Base-by-base conservation (phyloP, 768 basidiomycete species). In the Tremella yokohamensis region DNA sequence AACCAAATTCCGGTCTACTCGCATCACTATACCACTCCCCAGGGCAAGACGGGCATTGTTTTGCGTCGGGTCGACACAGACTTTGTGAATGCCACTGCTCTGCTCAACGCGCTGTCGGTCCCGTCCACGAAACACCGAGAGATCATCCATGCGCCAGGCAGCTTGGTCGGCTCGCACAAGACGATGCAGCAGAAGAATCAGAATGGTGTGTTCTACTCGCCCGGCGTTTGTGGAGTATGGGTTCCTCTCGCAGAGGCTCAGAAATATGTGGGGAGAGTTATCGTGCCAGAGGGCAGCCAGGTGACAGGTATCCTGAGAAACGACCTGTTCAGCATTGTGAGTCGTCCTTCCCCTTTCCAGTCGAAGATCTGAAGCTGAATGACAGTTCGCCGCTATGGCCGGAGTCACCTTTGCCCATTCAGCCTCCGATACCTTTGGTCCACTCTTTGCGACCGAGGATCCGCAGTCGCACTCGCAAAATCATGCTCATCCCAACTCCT, bases 1-100 rank as follows among this genome's bases (percentile, higher is more conserved):
- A 64, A 69, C 22, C 61, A 69, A 22, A 72, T 72, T 7, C 70
- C 70, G 2, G 67, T 72, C 0, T 72, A 72, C 47, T 53, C 58
- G 11, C 62, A 66, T 56, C 2, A 57, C 11, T 54, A 52, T 13
- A 57, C 55, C 7, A 52, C 37, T 47, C 57, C 57, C 24, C 47
- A 56, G 24, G 51, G 55, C 15, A 52, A 54, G 19, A 52, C 38
- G 42, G 26, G 44, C 20, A 40, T 54, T 1, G 26, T 72, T 8
- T 61, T 69, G 37, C 58, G 71, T 38, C 38, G 71, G 20, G 45
- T 73, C 16, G 71, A 73, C 48, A 62, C 61, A 4, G 71, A 73
- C 57, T 73, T 66, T 45, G 70, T 73, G 52, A 73, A 73, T 49
- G 66, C 56, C 1, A 68, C 66, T 25, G 42, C 54, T 22, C 60